phyloP scores from a whole-genome alignment of 1,284 basidiomycete genomes.

The Inonotus hispidus region DNA sequence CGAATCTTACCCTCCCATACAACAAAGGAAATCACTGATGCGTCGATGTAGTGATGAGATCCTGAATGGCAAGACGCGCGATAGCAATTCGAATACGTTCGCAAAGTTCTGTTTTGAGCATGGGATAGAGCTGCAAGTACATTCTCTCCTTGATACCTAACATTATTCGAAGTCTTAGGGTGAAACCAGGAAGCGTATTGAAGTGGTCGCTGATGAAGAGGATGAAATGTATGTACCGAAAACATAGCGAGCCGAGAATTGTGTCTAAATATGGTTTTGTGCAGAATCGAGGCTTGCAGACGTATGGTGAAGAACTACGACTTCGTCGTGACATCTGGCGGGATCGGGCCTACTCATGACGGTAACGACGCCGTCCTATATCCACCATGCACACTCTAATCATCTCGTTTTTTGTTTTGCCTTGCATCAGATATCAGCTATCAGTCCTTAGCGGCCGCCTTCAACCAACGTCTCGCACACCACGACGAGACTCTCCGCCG shows the following conservation, averaged over 20 bases:
- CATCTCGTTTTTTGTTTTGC: neutral
- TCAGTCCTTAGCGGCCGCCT: constrained; percentile 80
- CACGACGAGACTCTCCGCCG: constrained; percentile 77
- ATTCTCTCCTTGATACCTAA: neutral
- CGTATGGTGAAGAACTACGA: constrained; percentile 82
- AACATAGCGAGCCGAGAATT: constrained; percentile 26
- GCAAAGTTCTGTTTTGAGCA: constrained; percentile 85
- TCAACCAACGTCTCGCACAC: constrained; percentile 69
- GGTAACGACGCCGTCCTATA: constrained; percentile 38
- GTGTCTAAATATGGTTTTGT: constrained; percentile 14
- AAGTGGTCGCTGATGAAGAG: constrained; percentile 90
- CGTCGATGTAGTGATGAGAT: constrained; percentile 66
- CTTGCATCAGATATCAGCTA: constrained; percentile 76
- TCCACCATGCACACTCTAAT: neutral
- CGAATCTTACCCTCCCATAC: constrained; percentile 1
- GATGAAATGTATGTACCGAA: constrained; percentile 64
- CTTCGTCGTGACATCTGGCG: constrained; percentile 83
- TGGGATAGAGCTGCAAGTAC: constrained; percentile 77
- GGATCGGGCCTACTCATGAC: constrained; percentile 85
- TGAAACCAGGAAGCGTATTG: constrained; percentile 72
- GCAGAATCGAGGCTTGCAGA: constrained; percentile 77
- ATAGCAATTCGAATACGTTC: constrained; percentile 82
- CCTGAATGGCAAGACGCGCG: constrained; percentile 82
- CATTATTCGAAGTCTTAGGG: neutral
- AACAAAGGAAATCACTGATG: neutral